Conservation (phyloP, 2,329 filamentous ascomycete genomes). For the Aspergillus sp. region DNA sequence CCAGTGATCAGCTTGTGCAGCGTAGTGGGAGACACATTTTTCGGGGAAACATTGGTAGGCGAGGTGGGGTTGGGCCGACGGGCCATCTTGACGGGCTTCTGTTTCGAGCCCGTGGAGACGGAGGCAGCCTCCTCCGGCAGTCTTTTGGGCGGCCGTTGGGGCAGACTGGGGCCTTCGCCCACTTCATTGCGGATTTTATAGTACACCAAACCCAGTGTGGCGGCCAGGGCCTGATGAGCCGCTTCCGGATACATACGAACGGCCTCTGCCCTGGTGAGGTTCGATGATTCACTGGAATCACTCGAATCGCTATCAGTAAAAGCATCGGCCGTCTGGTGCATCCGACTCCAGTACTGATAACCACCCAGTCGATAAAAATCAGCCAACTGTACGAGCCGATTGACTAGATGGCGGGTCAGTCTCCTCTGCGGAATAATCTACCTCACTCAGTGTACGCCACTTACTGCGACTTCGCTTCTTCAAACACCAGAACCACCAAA, state of each 20-base stretch:
- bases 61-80: constrained; percentile 25
- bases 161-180: constrained; percentile 31
- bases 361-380: constrained; percentile 42
- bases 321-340: constrained; percentile 29
- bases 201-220: constrained; percentile 40
- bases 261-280: constrained; percentile 36
- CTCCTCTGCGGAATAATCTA: constrained; percentile 1
- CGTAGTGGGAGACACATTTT: constrained; percentile 29
- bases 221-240: constrained; percentile 40
- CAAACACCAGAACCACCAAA: constrained; percentile 44
- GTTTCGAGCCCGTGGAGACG: constrained; percentile 29
- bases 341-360: constrained; percentile 39
- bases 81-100: constrained; percentile 35
- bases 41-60: too few relatives aligned
- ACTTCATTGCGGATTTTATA: constrained; percentile 43
- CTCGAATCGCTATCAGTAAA: constrained; percentile 38
- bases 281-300: constrained; percentile 36
- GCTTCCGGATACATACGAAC: constrained; percentile 37
- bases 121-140: constrained; percentile 35
- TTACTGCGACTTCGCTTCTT: constrained; percentile 42
- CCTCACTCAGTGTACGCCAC: constrained; percentile 17
- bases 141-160: constrained; percentile 34
- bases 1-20: constrained; percentile 33
- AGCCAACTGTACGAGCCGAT: constrained; percentile 38
- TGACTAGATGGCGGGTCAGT: constrained; percentile 28